phyloP scores from a whole-genome alignment of 768 basidiomycete species.

The Krasilnikovozyma curviuscula region DNA sequence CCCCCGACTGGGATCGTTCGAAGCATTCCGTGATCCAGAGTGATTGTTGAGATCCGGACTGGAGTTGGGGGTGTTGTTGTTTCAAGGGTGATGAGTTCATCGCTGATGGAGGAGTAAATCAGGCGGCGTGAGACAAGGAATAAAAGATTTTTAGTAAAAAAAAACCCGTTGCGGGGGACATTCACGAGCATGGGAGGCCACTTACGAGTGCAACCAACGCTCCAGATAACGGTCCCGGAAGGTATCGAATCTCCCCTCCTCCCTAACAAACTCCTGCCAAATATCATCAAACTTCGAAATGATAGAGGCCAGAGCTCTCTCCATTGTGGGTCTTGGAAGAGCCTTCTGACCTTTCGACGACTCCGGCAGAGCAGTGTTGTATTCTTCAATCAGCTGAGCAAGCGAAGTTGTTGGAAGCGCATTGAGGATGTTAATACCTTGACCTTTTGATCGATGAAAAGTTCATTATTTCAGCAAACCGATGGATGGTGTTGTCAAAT shows the following conservation, averaged over 20 bases:
- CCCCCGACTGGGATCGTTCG: constrained; percentile 47
- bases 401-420: constrained; percentile 64
- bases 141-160: constrained; percentile 1
- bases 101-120: constrained; percentile 30
- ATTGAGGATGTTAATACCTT: constrained; percentile 73
- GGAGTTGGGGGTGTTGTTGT: constrained; percentile 46
- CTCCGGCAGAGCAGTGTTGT: constrained; percentile 15
- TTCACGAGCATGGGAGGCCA: constrained; percentile 14
- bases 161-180: not conserved
- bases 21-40: constrained; percentile 66
- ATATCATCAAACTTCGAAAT: constrained; percentile 56
- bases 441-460: constrained; percentile 50
- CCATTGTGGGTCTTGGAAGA: constrained; percentile 40
- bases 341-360: constrained; percentile 7
- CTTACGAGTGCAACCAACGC: constrained; percentile 83
- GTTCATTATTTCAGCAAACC: too few species aligned
- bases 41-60: constrained; percentile 69
- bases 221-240: constrained; percentile 63
- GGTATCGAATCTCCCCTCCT: constrained; percentile 51
- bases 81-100: constrained; percentile 64
- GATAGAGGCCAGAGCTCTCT: constrained; percentile 53
- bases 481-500: not conserved
- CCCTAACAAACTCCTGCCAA: constrained; percentile 52
- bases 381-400: constrained; percentile 39
- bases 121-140: not conserved